phyloP scores from a whole-genome alignment of 805 yeast genomes.

The Brettanomyces naardenensis region DNA sequence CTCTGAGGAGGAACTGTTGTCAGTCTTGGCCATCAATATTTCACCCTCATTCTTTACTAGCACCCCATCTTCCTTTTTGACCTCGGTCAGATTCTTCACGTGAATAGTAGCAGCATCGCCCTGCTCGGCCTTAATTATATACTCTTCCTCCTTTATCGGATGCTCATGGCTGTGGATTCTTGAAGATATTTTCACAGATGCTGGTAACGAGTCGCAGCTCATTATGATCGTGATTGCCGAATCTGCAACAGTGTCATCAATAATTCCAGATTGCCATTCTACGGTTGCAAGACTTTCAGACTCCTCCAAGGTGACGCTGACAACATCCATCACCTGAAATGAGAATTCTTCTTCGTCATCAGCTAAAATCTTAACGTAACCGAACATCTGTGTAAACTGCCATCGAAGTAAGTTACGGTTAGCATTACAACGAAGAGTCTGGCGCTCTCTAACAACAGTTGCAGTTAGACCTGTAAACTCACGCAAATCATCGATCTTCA shows the following conservation, averaged over 20 bases:
- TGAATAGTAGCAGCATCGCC: background rate
- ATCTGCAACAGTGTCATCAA: conserved; percentile 92
- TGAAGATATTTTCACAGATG: conserved; percentile 83
- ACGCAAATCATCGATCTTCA: conserved; percentile 79
- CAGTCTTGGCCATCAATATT: conserved; percentile 3
- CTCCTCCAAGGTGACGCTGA: conserved; percentile 40
- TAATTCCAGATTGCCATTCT: conserved; percentile 85
- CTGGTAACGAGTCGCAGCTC: conserved; percentile 91
- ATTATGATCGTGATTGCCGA: conserved; percentile 83
- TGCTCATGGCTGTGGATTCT: conserved; percentile 27
- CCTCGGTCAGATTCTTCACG: conserved; percentile 8
- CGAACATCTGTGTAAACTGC: conserved; percentile 96
- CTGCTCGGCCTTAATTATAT: conserved; percentile 10
- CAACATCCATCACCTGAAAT: conserved; percentile 56
- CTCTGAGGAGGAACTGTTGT: background rate
- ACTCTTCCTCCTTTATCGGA: background rate
- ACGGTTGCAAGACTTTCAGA: conserved; percentile 47
- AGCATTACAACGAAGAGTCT: conserved; percentile 70
- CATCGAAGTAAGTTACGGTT: conserved; percentile 73
- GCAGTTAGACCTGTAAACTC: conserved; percentile 85
- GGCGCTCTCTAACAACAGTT: conserved; percentile 76
- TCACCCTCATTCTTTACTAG: conserved; percentile 7
- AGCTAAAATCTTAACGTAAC: conserved; percentile 55
- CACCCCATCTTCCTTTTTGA: conserved; percentile 9
- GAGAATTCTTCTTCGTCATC: conserved; percentile 46